Evolutionary conservation across 1,284 basidiomycete species (phyloP).

Genomic region (Naganishia albida): DNA sequence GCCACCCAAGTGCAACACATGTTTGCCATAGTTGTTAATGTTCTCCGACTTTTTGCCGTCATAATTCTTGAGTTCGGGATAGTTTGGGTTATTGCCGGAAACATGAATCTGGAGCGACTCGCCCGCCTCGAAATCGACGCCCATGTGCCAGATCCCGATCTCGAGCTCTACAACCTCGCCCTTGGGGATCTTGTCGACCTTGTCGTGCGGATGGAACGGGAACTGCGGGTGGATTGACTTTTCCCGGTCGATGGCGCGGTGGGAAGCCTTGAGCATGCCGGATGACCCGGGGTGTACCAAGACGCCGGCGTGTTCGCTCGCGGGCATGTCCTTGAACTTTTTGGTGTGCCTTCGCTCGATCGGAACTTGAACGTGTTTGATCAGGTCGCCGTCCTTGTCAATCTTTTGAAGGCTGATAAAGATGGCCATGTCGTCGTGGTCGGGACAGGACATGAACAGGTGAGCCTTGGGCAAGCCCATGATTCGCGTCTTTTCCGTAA

Average conservation of each 20-base stretch:
- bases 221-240: conserved; percentile 28
- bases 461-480: conserved; percentile 39
- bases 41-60: conserved; percentile 31
- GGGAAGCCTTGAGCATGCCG: conserved; percentile 42
- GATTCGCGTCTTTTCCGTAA: conserved; percentile 36
- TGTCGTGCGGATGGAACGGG: conserved; percentile 36
- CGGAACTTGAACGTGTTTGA: conserved; percentile 36
- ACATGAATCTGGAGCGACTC: conserved; percentile 39
- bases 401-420: conserved; percentile 41
- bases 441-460: conserved; percentile 38
- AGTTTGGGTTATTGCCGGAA: conserved; percentile 36
- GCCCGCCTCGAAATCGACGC: conserved; percentile 39
- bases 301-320: conserved; percentile 26
- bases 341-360: conserved; percentile 22
- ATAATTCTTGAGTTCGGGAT: conserved; percentile 34
- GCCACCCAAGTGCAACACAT: conserved; percentile 34
- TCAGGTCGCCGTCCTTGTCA: conserved; percentile 36
- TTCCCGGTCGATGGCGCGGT: conserved; percentile 35
- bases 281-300: conserved; percentile 36
- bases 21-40: conserved; percentile 33
- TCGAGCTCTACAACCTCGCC: conserved; percentile 40
- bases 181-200: conserved; percentile 36
- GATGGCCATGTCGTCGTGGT: conserved; percentile 41
- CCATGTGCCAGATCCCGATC: conserved; percentile 43
- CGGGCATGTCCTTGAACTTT: conserved; percentile 28